Conservation (phyloP, 1,139 yeast genomes). For the Pichia sp. region DNA sequence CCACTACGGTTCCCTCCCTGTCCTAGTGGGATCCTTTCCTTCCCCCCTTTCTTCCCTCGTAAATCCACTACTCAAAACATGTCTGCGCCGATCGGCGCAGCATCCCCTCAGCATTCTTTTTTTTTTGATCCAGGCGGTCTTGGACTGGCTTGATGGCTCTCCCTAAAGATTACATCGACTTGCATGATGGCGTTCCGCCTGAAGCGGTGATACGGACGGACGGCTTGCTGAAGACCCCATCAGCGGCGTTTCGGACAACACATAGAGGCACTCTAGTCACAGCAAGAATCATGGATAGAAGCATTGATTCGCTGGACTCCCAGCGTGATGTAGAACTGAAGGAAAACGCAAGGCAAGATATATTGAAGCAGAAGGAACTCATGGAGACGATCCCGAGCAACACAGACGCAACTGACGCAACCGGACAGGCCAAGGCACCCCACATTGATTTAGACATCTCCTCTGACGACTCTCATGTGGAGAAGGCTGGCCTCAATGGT, state of each 20-base stretch:
- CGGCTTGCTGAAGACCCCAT: too few relatives aligned
- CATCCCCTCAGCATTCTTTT: background rate
- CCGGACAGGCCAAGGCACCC: background rate
- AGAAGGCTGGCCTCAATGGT: background rate
- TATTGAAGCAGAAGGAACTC: background rate
- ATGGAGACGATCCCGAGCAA: background rate
- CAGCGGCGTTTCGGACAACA: background rate
- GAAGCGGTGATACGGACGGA: background rate
- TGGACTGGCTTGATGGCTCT: background rate
- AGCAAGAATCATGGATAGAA: constrained; percentile 8
- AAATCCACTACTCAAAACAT: too few relatives aligned
- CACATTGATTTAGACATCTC: background rate
- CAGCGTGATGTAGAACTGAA: constrained; percentile 7
- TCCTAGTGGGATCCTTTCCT: too few relatives aligned
- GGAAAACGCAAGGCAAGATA: constrained; percentile 16
- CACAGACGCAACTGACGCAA: background rate
- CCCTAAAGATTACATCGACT: background rate
- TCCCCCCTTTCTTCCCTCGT: too few relatives aligned
- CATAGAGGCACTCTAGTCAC: background rate
- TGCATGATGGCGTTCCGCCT: background rate
- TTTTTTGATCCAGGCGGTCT: background rate
- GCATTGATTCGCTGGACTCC: constrained; percentile 15
- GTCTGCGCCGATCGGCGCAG: background rate
- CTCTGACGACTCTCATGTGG: background rate
- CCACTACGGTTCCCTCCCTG: too few relatives aligned